Conservation (phyloP, 129 eudicot genomes). For the Cynara cardunculus region DNA sequence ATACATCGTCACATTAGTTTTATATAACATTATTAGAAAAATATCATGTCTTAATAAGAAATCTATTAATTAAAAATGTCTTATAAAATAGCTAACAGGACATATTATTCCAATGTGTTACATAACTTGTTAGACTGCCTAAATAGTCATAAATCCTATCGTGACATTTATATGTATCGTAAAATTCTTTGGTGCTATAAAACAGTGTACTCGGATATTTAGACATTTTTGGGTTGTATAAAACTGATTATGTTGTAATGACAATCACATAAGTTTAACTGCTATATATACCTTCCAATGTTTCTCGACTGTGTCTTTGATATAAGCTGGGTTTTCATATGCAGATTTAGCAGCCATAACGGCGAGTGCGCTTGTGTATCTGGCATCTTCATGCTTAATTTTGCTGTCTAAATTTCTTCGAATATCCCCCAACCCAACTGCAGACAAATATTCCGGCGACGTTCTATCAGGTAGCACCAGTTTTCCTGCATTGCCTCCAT, state of each 20-base stretch:
- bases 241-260: not conserved
- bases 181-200: not conserved
- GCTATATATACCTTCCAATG: constrained; percentile 53
- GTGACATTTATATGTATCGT: not conserved
- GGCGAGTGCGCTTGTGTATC: constrained; percentile 47
- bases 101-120: not conserved
- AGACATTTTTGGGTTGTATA: not conserved
- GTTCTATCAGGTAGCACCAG: constrained; percentile 25
- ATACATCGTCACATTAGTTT: not conserved
- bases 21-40: not conserved
- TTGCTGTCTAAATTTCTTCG: constrained; percentile 40
- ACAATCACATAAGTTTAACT: not conserved
- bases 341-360: constrained; percentile 70
- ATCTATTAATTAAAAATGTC: too few relatives aligned
- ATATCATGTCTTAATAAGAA: too few relatives aligned
- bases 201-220: not conserved
- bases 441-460: constrained; percentile 28
- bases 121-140: not conserved
- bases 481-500: constrained; percentile 22
- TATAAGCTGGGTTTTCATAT: constrained; percentile 53
- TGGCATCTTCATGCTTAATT: constrained; percentile 43
- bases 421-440: constrained; percentile 30
- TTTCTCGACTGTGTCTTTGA: constrained; percentile 36
- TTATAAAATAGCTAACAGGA: too few relatives aligned
- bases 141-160: not conserved